A percentile compares a stretch with the other conserved stretches of the same genome.
These are phyloP conservation scores for Immersiella caudata DNA, from an alignment of 495 filamentous ascomycete species.

Conservation along the genomic window DNA sequence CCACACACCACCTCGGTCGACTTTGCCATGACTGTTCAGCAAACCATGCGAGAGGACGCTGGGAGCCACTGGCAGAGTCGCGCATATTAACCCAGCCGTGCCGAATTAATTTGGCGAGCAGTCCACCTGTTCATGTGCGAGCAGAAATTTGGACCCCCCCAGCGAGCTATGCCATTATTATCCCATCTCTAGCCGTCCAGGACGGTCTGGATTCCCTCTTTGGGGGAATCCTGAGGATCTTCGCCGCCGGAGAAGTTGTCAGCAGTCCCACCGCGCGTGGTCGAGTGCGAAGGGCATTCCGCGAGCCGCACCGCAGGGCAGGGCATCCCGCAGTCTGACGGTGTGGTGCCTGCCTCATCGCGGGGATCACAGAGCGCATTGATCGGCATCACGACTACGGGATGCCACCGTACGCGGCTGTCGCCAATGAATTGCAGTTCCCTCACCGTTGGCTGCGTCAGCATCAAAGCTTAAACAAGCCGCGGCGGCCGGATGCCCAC, in stretches of 20 bases:
- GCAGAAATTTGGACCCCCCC: constrained; percentile 18
- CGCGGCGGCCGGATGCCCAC: constrained; percentile 15
- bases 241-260: not conserved
- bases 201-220: constrained; percentile 20
- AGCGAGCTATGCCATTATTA: constrained; percentile 29
- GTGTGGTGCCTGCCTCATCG: not conserved
- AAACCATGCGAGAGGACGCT: not conserved
- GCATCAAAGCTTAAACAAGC: constrained; percentile 31
- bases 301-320: constrained; percentile 14
- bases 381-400: constrained; percentile 23
- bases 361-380: constrained; percentile 22
- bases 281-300: constrained; percentile 10
- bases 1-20: constrained; percentile 5
- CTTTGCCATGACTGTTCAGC: not conserved
- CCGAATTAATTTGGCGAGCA: constrained; percentile 35
- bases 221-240: constrained; percentile 2
- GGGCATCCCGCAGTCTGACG: not conserved
- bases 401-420: not conserved
- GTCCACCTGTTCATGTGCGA: constrained; percentile 35
- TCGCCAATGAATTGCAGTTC: constrained; percentile 26
- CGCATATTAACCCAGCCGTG: constrained; percentile 36
- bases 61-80: constrained; percentile 30
- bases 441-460: constrained; percentile 13
- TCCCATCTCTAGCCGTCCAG: constrained; percentile 36
- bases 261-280: not conserved